Evolutionary conservation across 169 alveolate genomes (phyloP).

Genomic region (Babesia divergens): DNA sequence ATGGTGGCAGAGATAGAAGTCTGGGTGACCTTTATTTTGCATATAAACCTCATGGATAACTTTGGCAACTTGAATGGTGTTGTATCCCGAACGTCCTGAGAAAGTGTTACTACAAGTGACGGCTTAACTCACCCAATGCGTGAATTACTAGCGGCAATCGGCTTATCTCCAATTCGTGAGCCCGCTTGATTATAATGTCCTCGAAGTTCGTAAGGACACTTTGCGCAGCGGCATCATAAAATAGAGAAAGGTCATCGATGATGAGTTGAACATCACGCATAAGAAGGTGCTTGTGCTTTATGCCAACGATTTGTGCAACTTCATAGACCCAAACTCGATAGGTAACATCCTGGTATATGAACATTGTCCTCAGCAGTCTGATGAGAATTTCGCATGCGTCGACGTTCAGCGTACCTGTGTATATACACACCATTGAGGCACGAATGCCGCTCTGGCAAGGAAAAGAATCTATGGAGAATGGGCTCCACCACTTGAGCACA

Average conservation of each 20-base stretch:
- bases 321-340: slow-evolving; percentile 78
- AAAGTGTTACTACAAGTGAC: neutral
- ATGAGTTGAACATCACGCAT: slow-evolving; percentile 78
- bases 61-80: slow-evolving; percentile 62
- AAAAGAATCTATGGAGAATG: slow-evolving; percentile 56
- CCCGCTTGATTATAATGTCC: slow-evolving; percentile 60
- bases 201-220: slow-evolving; percentile 64
- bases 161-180: slow-evolving; percentile 67
- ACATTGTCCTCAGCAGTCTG: slow-evolving; percentile 72
- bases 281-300: slow-evolving; percentile 68
- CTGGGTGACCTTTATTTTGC: slow-evolving; percentile 53
- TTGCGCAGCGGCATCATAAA: slow-evolving; percentile 76
- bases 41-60: slow-evolving; percentile 56
- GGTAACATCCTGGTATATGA: slow-evolving; percentile 73
- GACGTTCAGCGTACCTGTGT: slow-evolving; percentile 21
- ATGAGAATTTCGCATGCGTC: neutral
- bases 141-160: slow-evolving; percentile 73
- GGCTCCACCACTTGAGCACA: slow-evolving; percentile 53
- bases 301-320: slow-evolving; percentile 67
- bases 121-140: slow-evolving; percentile 49
- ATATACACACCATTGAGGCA: slow-evolving; percentile 61
- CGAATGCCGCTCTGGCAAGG: slow-evolving; percentile 61
- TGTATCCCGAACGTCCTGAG: slow-evolving; percentile 72
- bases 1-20: slow-evolving; percentile 65
- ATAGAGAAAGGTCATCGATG: slow-evolving; percentile 73